phyloP scores from a whole-genome alignment of 768 basidiomycete species.

The Artomyces pyxidatus region DNA sequence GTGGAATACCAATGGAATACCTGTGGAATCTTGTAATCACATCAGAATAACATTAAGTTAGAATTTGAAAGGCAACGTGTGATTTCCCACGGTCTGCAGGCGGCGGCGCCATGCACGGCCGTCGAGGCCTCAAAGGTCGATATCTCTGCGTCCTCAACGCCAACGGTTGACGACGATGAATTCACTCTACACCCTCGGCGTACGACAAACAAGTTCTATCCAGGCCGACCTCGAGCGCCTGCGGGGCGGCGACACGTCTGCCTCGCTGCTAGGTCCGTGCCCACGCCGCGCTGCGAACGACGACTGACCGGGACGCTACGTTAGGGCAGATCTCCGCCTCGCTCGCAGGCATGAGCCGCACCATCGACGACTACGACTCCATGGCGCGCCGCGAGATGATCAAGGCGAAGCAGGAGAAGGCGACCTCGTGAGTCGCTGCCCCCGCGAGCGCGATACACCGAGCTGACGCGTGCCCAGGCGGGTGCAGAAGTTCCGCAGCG shows the following conservation, averaged over 20 bases:
- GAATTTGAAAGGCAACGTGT: too few species aligned
- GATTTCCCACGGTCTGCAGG: slow-evolving; percentile 2
- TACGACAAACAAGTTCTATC: slow-evolving; percentile 84
- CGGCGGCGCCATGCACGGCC: slow-evolving; percentile 1
- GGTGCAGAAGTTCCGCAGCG: slow-evolving; percentile 83
- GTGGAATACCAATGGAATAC: too few species aligned
- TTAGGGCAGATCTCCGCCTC: slow-evolving; percentile 98
- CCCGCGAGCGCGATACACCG: too few species aligned
- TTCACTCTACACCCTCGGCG: slow-evolving; percentile 88
- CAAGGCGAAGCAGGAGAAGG: slow-evolving; percentile 94
- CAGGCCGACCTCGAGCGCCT: slow-evolving; percentile 82
- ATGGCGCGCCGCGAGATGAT: slow-evolving; percentile 97
- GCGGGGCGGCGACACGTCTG: slow-evolving; percentile 70
- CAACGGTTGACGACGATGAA: slow-evolving; percentile 51
- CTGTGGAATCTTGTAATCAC: too few species aligned
- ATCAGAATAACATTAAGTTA: too few species aligned
- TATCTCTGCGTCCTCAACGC: background rate
- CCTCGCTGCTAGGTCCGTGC: slow-evolving; percentile 73
- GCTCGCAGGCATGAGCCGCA: slow-evolving; percentile 86
- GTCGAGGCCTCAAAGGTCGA: background rate
- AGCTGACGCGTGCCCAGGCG: slow-evolving; percentile 47
- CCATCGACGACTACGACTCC: slow-evolving; percentile 94
- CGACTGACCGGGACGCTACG: slow-evolving; percentile 20
- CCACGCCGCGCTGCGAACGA: slow-evolving; percentile 5
- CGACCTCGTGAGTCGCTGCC: slow-evolving; percentile 63